Conservation (phyloP, 2,329 filamentous ascomycete species). For the Phyllosticta citriasiana region DNA sequence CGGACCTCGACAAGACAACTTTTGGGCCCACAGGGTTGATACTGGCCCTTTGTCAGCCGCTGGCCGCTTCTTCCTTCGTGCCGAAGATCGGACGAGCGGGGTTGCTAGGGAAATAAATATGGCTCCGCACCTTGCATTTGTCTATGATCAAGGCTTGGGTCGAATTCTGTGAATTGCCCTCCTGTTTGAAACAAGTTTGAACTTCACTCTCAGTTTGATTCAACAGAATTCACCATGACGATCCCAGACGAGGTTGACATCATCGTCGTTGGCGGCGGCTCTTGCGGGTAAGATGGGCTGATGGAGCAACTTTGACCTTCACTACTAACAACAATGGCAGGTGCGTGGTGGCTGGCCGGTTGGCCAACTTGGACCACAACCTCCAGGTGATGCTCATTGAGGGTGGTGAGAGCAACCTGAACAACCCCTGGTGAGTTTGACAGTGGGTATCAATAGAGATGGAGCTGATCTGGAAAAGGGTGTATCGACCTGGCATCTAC, state of each 20-base stretch:
- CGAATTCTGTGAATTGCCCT: neutral
- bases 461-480: conserved; percentile 34
- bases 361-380: conserved; percentile 67
- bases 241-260: conserved; percentile 73
- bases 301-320: too few species aligned
- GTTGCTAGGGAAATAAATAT: conserved; percentile 6
- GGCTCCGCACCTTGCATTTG: neutral
- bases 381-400: conserved; percentile 62
- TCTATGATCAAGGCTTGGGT: neutral
- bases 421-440: conserved; percentile 53
- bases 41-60: conserved; percentile 9
- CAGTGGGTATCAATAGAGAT: neutral
- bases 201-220: neutral
- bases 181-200: neutral
- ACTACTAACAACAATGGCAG: conserved; percentile 19
- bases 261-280: conserved; percentile 67
- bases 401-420: conserved; percentile 62
- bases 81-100: conserved; percentile 10
- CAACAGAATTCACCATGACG: conserved; percentile 35
- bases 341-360: conserved; percentile 41
- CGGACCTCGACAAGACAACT: conserved; percentile 3
- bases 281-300: conserved; percentile 43
- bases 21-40: conserved; percentile 3
- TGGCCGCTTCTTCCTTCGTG: conserved; percentile 9
- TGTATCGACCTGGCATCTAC: conserved; percentile 66